Evolutionary conservation across 139 green algal species (phyloP).

Genomic region (Micractinium conductrix): DNA sequence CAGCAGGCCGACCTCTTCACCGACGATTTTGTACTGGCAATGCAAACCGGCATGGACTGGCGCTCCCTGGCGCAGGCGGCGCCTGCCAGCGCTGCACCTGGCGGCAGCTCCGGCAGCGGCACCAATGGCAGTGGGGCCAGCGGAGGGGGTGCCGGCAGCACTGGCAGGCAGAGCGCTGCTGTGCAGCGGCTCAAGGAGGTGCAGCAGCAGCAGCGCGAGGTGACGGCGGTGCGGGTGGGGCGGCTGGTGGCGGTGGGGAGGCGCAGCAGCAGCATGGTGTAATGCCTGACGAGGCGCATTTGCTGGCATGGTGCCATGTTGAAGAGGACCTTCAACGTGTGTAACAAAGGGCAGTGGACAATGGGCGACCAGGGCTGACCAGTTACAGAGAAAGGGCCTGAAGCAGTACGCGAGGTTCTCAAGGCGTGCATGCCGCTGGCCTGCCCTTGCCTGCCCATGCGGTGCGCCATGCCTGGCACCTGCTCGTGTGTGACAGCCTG

Average conservation of each 20-base stretch:
- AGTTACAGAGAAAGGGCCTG: no score
- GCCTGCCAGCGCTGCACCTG: not conserved
- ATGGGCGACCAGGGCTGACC: no score
- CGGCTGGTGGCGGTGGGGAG: not conserved
- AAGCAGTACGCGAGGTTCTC: no score
- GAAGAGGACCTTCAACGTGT: no score
- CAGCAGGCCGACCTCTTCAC: not conserved
- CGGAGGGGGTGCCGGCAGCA: not conserved
- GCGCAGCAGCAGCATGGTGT: no score
- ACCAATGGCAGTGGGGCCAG: not conserved
- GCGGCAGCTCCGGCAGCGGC: not conserved
- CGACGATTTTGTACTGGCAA: not conserved
- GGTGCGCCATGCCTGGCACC: no score
- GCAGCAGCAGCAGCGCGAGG: not conserved
- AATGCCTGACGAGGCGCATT: not conserved
- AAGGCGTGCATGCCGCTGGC: no score
- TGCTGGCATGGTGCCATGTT: not conserved
- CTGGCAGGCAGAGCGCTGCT: not conserved
- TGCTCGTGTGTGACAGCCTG: no score
- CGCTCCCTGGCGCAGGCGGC: not conserved
- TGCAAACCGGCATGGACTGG: slow-evolving; percentile 5
- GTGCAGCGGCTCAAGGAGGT: slow-evolving; percentile 20
- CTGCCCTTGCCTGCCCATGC: no score
- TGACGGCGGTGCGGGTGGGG: slow-evolving; percentile 1
- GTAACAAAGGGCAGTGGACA: no score